Evolutionary conservation across 2,329 filamentous ascomycete genomes (phyloP), one percentile per base, ranked within the genome.

Genomic region (Diaporthe eres): DNA sequence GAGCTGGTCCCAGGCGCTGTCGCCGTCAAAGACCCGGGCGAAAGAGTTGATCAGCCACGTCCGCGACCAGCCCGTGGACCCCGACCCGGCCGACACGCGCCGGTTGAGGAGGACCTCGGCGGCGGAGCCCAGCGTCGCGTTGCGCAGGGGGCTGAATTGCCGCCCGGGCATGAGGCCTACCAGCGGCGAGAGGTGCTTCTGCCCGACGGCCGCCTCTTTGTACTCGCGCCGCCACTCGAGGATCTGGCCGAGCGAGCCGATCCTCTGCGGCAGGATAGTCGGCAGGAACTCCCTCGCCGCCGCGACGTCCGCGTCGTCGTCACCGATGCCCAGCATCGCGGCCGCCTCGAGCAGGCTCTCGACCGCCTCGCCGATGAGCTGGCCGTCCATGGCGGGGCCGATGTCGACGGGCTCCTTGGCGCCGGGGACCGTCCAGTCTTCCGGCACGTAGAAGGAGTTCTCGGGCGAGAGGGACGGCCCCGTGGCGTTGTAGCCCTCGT

Each of bases 151-250:
- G 17, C 75, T 74, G 51, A 80, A 77, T 5, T 60, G 74, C 13
- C 72, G 71, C 61, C 73, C 79, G 7, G 79, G 79, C 42, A 76
- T 76, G 19, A 80, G 76, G n/a, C 76, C 71, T 58, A 76, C 79
- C 19, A 80, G 51, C 9, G 78, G 77, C 10, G 79, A 80, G 61
- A 80, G 75, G 61, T 80, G 79, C 28, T 77, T 74, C 44, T 80
- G 79, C 6, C 77, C 79, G 10, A 71, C 57, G 17, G 75, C 77
- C 0, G 71, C 74, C 71, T 79, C 79, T 22, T 37, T 71, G 49
- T 78, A 80, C 60, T 80, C 79, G 19, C 57, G 67, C 31, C 77
- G 76, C 77, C 78, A 80, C 63, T 80, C 79, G 42, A 80, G 76
- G 17, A 80, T 78, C 67, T 79, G 79, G 34, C 79, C 79, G 2